phyloP scores from a whole-genome alignment of 2,329 filamentous ascomycete genomes.

The Fulvia fulva region DNA sequence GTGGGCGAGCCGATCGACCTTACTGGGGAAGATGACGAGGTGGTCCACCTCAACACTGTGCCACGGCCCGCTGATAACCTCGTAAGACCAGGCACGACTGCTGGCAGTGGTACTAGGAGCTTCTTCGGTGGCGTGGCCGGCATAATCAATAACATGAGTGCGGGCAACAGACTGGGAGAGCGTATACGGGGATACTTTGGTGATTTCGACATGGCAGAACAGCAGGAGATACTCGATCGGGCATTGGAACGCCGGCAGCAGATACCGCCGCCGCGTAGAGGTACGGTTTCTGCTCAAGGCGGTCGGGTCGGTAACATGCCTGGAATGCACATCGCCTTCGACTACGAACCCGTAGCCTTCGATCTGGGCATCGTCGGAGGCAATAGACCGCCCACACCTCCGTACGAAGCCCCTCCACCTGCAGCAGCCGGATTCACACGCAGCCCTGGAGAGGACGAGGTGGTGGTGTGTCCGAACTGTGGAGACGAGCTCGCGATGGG shows the following conservation, averaged over 20 bases:
- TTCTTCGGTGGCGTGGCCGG: conserved; percentile 5
- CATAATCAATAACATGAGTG: conserved; percentile 1
- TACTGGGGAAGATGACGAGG: conserved; percentile 31
- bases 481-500: conserved; percentile 77
- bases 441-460: conserved; percentile 65
- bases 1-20: conserved; percentile 31
- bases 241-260: background rate
- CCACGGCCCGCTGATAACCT: conserved; percentile 21
- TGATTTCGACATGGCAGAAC: background rate
- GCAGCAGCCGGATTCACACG: conserved; percentile 76
- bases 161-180: background rate
- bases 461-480: conserved; percentile 82
- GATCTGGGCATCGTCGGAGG: conserved; percentile 36
- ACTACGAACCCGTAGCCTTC: conserved; percentile 44
- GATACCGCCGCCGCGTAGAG: background rate
- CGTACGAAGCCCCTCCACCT: conserved; percentile 61
- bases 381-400: conserved; percentile 34
- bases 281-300: too few relatives aligned
- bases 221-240: background rate
- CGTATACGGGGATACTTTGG: background rate
- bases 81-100: conserved; percentile 21
- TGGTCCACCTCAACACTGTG: conserved; percentile 25
- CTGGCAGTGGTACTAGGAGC: conserved; percentile 22
- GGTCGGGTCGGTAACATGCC: background rate
- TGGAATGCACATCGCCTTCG: conserved; percentile 19